Base-by-base conservation (phyloP, 2,329 filamentous ascomycete species). In the Dactylellina parvicollis region DNA sequence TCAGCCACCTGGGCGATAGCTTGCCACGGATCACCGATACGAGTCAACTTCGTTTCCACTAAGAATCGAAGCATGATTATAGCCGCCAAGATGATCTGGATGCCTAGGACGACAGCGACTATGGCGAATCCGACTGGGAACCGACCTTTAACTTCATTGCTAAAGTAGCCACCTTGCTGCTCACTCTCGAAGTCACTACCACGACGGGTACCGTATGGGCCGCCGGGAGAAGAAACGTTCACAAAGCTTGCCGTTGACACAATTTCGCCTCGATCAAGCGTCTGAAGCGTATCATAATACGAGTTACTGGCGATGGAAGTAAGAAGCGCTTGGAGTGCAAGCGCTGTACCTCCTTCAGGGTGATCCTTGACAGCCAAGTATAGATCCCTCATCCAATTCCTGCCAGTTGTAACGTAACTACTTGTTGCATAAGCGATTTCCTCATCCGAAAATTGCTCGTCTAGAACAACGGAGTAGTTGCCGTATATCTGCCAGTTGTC, bases 11-110 rank as follows among this genome's bases (percentile, higher is more conserved):
- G 65, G 1, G 55, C 65, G 12, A 70, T 2, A 7, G 65, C 65
- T 52, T 70, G 65, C 65, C 65, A 70, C 14, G 55, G 38, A 42
- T 70, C 65, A 30, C 65, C 65, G 14, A 70, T 61, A n/a, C 65
- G 46, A 4, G 65, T 61, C 9, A 61, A 46, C 0, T 4, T 54
- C 1, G 65, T 61, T 38, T 70, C 55, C 8, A 7, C 18, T n/a
- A 54, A 16, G 52, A 70, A 70, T 5, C 44, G 26, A 14, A 55
- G 20, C 10, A 70, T 9, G 26, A 70, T 55, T 26, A 61, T 12
- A 4, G 47, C 44, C 5, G 32, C 22, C 0, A 70, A 8, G n/a
- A 70, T 20, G 32, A 61, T 44, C 14, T 70, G 65, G 18, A 55
- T 9, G 2, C 30, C 65, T n/a, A 70, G 10, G 0, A 70, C 46